Conservation (phyloP, 2,329 filamentous ascomycete genomes). For the Chaetomium strumarium region DNA sequence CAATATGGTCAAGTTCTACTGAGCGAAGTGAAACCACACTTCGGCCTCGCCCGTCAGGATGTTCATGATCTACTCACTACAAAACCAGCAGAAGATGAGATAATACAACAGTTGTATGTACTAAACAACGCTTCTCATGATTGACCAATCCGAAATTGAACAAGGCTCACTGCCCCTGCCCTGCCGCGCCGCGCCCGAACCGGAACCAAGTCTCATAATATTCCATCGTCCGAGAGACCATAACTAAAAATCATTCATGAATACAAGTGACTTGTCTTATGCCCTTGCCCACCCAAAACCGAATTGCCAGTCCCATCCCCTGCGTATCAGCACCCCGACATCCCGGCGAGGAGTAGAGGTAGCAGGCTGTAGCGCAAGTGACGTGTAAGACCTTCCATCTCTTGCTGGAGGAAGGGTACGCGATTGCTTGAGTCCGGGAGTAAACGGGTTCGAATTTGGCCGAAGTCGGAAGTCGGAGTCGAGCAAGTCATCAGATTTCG, state of each 20-base stretch:
- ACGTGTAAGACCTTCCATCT: neutral
- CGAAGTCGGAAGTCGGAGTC: too few relatives aligned
- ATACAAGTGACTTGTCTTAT: constrained; percentile 2
- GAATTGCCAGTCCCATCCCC: too few relatives aligned
- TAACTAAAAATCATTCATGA: neutral
- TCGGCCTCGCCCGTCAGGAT: neutral
- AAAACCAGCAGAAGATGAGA: neutral
- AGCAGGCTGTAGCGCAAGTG: constrained; percentile 1
- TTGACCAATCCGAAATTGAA: neutral
- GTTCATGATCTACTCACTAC: constrained; percentile 5
- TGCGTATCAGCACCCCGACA: too few relatives aligned
- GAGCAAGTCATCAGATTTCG: too few relatives aligned
- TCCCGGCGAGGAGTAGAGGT: too few relatives aligned
- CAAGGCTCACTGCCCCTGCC: neutral
- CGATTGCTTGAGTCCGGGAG: neutral
- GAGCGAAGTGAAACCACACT: neutral
- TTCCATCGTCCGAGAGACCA: neutral
- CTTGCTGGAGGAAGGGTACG: neutral
- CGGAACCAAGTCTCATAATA: neutral
- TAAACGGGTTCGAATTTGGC: neutral
- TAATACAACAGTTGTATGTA: constrained; percentile 5
- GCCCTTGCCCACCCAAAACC: neutral
- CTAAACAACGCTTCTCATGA: neutral
- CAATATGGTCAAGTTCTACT: neutral
- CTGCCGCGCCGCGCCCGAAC: neutral